Evolutionary conservation across 2,329 filamentous ascomycete species (phyloP), one percentile per base, ranked within the genome.

Genomic region (Pyrenochaeta sp.): DNA sequence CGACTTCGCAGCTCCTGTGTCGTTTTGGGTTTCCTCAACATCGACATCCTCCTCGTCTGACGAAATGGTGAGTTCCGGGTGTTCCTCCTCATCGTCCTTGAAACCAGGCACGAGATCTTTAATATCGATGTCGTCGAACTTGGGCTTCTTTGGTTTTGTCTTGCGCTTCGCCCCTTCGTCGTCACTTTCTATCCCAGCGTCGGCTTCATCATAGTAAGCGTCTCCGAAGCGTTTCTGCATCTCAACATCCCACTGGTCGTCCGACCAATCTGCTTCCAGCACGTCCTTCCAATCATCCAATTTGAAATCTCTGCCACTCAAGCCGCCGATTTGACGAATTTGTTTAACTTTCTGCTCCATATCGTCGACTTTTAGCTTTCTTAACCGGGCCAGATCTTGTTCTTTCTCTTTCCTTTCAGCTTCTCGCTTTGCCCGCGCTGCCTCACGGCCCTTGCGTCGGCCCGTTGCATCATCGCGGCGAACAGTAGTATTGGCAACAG

Each of bases 41-140:
- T 82, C 77, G 2, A 73, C 75, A 53, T 68, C 55, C 5, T 63
- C 59, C 4, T 65, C 57, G 38, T 67, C 71, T 22, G 78, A 79
- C 7, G 77, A 75, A 67, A 95, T 93, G 44, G 81, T 82, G 62
- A 89, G 84, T 44, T 93, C 78, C 58, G 93, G 90, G 41, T 80
- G 82, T 22, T 84, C 86, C n/a, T 83, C 82, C n/a, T 81, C 79
- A 3, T 79, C 82, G 18, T 90, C 88, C 14, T 89, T 84, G 65
- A 95, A 96, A 49, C 96, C 90, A 1, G 90, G 91, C 19, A 96
- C 77, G 36, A 96, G 80, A 69, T 96, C 93, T 49, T 88, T 90
- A 75, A 99, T 97, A 67, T 97, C 92, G 60, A 99, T 96, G 67
- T 99, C 94, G 61, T 96, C 90, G 88, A 93, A 99, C 51, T 85